Evolutionary conservation across 2,329 filamentous ascomycete genomes (phyloP).

Genomic region (Colletotrichum sojae): DNA sequence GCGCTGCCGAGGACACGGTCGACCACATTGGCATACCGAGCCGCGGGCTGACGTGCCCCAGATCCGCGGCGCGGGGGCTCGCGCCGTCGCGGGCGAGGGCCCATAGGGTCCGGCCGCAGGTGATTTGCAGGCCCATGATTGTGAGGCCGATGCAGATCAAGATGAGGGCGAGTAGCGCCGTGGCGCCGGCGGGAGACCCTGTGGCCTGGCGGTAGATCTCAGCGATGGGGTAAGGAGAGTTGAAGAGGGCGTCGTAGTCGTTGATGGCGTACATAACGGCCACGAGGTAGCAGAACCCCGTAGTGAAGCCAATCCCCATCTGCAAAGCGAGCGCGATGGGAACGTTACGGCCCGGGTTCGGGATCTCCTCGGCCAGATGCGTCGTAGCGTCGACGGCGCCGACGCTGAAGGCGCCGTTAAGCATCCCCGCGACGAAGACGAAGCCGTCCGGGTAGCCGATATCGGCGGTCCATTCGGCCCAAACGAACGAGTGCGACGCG

Average conservation of each 20-base stretch:
- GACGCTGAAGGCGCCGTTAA: constrained; percentile 79
- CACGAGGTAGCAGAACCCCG: constrained; percentile 66
- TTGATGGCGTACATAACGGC: constrained; percentile 72
- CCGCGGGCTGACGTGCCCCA: constrained; percentile 49
- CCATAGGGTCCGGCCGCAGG: constrained; percentile 57
- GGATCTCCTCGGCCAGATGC: constrained; percentile 77
- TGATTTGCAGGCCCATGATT: constrained; percentile 54
- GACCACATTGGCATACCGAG: constrained; percentile 59
- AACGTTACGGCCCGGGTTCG: constrained; percentile 63
- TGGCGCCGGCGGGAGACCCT: constrained; percentile 63
- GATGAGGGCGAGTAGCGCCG: constrained; percentile 62
- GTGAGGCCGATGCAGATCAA: constrained; percentile 55
- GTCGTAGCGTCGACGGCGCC: constrained; percentile 76
- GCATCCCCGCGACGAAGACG: constrained; percentile 58
- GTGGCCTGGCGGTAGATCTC: constrained; percentile 76
- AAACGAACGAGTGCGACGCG: constrained; percentile 55
- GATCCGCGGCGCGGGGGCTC: constrained; percentile 48
- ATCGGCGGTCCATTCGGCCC: constrained; percentile 55
- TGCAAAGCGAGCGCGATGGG: constrained; percentile 68
- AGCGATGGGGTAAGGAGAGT: constrained; percentile 72
- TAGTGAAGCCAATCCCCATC: constrained; percentile 64
- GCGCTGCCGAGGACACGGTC: constrained; percentile 60
- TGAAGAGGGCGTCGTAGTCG: constrained; percentile 64
- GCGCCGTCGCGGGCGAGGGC: constrained; percentile 57
- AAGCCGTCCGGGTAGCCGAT: constrained; percentile 59